These are phyloP conservation scores for Mucor sp. DNA, from an alignment of 371 early-diverging fungal genomes.

Conservation along the genomic window DNA sequence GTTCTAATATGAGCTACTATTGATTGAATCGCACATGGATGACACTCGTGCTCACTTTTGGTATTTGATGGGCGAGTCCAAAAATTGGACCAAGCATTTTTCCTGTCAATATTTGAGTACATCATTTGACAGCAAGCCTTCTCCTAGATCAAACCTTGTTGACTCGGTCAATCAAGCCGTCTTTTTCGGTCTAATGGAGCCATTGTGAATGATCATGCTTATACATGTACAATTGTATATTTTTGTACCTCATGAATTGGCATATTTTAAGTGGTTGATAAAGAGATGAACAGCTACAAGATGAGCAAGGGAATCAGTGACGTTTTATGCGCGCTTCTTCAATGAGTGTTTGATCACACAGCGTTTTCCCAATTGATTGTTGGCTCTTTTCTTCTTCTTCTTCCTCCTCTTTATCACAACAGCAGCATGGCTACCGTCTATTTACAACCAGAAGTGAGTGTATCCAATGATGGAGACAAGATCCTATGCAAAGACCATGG, in stretches of 20 bases:
- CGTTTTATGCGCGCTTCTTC: conserved; percentile 3
- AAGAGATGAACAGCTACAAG: not conserved
- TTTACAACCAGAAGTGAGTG: conserved; percentile 25
- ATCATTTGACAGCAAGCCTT: not conserved
- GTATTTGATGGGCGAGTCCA: conserved; percentile 33
- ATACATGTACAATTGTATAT: not conserved
- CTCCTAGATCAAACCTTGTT: conserved; percentile 10
- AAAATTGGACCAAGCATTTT: conserved; percentile 29
- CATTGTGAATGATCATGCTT: not conserved
- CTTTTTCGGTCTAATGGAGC: conserved; percentile 4
- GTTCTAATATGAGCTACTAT: not conserved
- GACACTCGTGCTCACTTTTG: conserved; percentile 11
- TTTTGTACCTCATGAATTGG: conserved; percentile 24
- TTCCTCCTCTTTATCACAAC: not conserved
- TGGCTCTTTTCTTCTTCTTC: not conserved
- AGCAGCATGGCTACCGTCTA: conserved; percentile 10
- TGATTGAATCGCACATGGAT: not conserved
- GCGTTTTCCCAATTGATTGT: not conserved
- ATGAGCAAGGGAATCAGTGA: not conserved
- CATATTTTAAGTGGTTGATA: conserved; percentile 20
- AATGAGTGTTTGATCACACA: not conserved
- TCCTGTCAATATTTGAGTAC: conserved; percentile 11
- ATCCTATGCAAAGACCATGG: conserved; percentile 54
- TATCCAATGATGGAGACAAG: conserved; percentile 30
- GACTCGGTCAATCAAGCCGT: conserved; percentile 17